A percentile compares a stretch with the other conserved stretches of the same genome.
Conservation (phyloP, 1,284 basidiomycete genomes). For the Bondarzewia mesenterica region DNA sequence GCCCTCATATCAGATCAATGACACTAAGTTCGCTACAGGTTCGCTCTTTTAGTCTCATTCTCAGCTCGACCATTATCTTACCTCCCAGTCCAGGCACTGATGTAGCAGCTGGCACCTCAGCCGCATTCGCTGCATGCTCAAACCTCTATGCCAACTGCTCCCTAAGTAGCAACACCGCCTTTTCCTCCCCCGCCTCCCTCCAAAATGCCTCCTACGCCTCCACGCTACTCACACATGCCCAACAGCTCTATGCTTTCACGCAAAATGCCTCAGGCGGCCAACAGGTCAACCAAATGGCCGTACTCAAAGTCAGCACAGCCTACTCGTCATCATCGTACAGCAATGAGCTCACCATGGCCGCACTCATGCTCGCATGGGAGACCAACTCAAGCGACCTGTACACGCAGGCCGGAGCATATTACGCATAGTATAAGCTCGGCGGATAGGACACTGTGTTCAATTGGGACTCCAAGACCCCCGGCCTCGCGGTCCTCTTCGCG, state of each 20-base stretch:
- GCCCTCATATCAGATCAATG: conserved; percentile 72
- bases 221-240: conserved; percentile 65
- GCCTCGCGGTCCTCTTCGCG: conserved; percentile 66
- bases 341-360: conserved; percentile 69
- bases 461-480: conserved; percentile 83
- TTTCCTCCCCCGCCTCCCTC: conserved; percentile 59
- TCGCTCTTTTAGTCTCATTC: not conserved
- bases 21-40: conserved; percentile 31
- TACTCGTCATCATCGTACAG: conserved; percentile 70
- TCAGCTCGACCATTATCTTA: not conserved
- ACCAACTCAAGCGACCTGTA: conserved; percentile 56
- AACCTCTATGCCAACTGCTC: conserved; percentile 58
- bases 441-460: conserved; percentile 65
- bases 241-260: conserved; percentile 71
- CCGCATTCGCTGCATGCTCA: conserved; percentile 82
- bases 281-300: conserved; percentile 53
- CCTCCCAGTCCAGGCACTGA: conserved; percentile 73
- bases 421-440: conserved; percentile 47
- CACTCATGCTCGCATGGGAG: conserved; percentile 70
- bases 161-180: conserved; percentile 25
- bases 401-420: conserved; percentile 58
- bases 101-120: conserved; percentile 73
- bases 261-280: conserved; percentile 53
- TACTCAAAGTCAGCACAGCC: conserved; percentile 53
- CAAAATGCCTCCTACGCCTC: conserved; percentile 67